Evolutionary conservation across 257 asterid genomes (phyloP).

Genomic region (Solanum appendiculatum): DNA sequence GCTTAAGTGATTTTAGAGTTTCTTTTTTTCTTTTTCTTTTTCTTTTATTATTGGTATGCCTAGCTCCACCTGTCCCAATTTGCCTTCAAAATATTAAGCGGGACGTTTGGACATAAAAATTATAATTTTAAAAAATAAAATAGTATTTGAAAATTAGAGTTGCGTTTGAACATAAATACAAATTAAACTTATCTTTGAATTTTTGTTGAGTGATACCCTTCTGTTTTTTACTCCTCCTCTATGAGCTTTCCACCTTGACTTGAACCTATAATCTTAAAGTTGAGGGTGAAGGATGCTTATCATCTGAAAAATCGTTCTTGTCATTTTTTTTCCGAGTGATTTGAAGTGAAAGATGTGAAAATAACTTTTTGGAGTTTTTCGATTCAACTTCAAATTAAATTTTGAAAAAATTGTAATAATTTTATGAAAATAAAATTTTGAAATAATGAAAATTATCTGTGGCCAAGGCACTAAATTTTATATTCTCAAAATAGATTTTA

Average conservation of each 20-base stretch:
- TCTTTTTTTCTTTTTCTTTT: not conserved
- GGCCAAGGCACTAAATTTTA: not conserved
- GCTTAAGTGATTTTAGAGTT: not conserved
- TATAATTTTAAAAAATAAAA: not conserved
- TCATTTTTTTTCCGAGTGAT: not conserved
- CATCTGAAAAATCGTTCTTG: no score
- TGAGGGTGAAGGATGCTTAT: no score
- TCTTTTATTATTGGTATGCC: not conserved
- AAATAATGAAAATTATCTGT: not conserved
- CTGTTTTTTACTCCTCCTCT: accelerated
- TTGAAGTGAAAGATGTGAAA: not conserved
- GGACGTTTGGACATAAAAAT: not conserved
- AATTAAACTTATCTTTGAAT: not conserved
- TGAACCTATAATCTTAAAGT: no score
- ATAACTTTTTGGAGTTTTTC: not conserved
- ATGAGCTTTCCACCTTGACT: not conserved
- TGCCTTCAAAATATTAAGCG: not conserved
- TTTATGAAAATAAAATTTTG: not conserved
- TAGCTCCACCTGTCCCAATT: not conserved
- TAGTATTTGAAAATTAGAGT: not conserved
- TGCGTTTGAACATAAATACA: not conserved
- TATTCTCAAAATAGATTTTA: not conserved
- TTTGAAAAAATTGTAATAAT: not conserved
- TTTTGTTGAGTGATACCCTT: not conserved
- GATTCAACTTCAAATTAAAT: not conserved